phyloP scores from a whole-genome alignment of 805 yeast species.

The Citeromyces matritensis region DNA sequence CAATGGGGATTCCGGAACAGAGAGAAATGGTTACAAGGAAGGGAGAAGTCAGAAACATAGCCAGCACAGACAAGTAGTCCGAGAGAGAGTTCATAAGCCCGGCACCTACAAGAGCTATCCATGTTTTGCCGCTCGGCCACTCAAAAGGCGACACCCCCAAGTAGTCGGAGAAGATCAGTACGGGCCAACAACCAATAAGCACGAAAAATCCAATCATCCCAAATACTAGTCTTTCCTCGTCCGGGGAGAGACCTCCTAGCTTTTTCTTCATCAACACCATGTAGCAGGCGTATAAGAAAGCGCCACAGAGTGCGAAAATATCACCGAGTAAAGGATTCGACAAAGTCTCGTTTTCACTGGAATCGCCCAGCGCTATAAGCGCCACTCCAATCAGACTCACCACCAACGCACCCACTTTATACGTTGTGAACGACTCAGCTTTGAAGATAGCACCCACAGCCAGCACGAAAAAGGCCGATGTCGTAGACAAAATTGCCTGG shows the following conservation, averaged over 20 bases:
- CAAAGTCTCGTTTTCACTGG: slow-evolving; percentile 1
- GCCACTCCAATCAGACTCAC: slow-evolving; percentile 31
- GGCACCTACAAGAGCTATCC: slow-evolving; percentile 19
- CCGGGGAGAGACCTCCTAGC: slow-evolving; percentile 26
- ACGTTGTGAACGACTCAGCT: slow-evolving; percentile 24
- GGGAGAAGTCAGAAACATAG: slow-evolving; percentile 38
- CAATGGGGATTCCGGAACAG: slow-evolving; percentile 36
- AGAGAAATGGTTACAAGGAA: slow-evolving; percentile 33
- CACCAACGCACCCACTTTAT: slow-evolving; percentile 24
- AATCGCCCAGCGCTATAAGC: slow-evolving; percentile 22
- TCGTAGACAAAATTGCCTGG: slow-evolving; percentile 32
- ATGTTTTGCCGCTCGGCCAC: slow-evolving; percentile 21
- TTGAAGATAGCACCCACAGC: slow-evolving; percentile 22
- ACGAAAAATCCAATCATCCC: slow-evolving; percentile 29
- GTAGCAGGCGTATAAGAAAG: slow-evolving; percentile 29
- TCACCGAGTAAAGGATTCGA: slow-evolving; percentile 27
- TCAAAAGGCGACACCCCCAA: slow-evolving; percentile 23
- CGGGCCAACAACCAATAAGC: slow-evolving; percentile 21
- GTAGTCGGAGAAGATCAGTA: slow-evolving; percentile 18
- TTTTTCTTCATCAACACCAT: slow-evolving; percentile 24
- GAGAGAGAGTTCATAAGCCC: slow-evolving; percentile 31
- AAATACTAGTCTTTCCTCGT: slow-evolving; percentile 30
- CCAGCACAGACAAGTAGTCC: slow-evolving; percentile 33
- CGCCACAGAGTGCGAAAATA: slow-evolving; percentile 25
- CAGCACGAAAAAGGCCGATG: slow-evolving; percentile 34